These are phyloP conservation scores for Apiospora saccharicola DNA, from an alignment of 2,329 filamentous ascomycete species.

Conservation along the genomic window DNA sequence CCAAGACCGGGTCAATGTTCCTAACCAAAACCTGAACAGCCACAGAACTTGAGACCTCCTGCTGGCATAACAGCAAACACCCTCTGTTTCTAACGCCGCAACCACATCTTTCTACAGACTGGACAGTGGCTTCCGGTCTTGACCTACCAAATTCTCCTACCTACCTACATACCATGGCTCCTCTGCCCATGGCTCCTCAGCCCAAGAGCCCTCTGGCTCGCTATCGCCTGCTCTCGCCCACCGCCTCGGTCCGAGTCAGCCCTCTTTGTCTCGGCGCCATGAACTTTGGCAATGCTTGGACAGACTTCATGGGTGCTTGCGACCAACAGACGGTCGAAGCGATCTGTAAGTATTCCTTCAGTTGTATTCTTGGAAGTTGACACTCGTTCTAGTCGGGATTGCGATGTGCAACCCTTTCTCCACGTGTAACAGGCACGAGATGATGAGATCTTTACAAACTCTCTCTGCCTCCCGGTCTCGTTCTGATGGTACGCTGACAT, in stretches of 20 bases:
- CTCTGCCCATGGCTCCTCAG: slow-evolving; percentile 46
- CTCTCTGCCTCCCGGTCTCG: not conserved
- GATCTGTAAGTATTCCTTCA: slow-evolving; percentile 45
- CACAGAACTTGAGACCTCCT: not conserved
- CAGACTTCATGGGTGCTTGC: slow-evolving; percentile 68
- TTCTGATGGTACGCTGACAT: not conserved
- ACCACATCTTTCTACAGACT: not conserved
- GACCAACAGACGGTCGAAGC: slow-evolving; percentile 67
- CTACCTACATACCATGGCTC: not conserved
- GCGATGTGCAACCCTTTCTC: not conserved
- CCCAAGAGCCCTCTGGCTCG: slow-evolving; percentile 68
- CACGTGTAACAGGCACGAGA: not conserved
- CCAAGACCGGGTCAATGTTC: not conserved
- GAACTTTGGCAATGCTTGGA: slow-evolving; percentile 65
- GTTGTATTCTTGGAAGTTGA: not conserved
- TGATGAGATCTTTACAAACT: not conserved
- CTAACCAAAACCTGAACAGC: not conserved
- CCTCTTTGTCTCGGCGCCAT: slow-evolving; percentile 69
- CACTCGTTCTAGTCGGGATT: not conserved
- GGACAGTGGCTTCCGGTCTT: slow-evolving; percentile 1
- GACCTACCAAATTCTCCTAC: no score
- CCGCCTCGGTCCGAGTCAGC: slow-evolving; percentile 71
- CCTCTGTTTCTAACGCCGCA: not conserved
- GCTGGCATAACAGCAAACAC: not conserved
- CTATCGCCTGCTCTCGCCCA: slow-evolving; percentile 72